A percentile compares a stretch with the other conserved stretches of the same genome.
Conservation (phyloP, 805 yeast genomes). For the Candida golubevii region DNA sequence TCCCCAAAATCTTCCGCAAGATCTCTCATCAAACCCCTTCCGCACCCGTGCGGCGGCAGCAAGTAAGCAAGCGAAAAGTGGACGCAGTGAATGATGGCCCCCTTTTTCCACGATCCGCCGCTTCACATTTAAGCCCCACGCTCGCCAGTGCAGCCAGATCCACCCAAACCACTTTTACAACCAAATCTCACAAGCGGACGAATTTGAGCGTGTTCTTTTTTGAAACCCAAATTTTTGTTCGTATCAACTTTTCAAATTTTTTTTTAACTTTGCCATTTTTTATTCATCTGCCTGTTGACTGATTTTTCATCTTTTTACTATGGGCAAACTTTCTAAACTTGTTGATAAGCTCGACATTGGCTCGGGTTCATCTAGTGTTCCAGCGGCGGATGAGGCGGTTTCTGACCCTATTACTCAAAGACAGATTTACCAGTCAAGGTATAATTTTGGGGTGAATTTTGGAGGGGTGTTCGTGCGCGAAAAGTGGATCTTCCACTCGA, state of each 20-base stretch:
- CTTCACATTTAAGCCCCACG: no score
- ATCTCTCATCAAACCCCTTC: no score
- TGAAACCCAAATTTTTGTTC: background rate
- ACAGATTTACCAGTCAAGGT: conserved; percentile 55
- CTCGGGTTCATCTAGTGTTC: conserved; percentile 16
- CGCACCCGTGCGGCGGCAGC: no score
- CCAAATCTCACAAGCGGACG: no score
- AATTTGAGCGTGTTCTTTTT: no score
- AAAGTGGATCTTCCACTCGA: conserved; percentile 65
- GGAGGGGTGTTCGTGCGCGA: conserved; percentile 81
- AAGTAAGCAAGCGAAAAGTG: no score
- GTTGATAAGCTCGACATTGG: conserved; percentile 25
- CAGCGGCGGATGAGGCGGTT: conserved; percentile 30
- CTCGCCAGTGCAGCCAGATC: no score
- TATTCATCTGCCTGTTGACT: background rate
- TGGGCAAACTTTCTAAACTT: conserved; percentile 6
- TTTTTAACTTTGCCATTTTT: background rate
- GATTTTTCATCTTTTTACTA: background rate
- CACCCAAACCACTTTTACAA: no score
- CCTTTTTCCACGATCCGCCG: no score
- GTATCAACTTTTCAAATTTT: background rate
- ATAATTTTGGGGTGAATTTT: conserved; percentile 78
- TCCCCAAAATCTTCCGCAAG: no score
- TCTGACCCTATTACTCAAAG: conserved; percentile 34
- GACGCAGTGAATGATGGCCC: no score